Base-by-base conservation (phyloP, 192 early-diverging fungal genomes). In the Linnemannia hyalina region DNA sequence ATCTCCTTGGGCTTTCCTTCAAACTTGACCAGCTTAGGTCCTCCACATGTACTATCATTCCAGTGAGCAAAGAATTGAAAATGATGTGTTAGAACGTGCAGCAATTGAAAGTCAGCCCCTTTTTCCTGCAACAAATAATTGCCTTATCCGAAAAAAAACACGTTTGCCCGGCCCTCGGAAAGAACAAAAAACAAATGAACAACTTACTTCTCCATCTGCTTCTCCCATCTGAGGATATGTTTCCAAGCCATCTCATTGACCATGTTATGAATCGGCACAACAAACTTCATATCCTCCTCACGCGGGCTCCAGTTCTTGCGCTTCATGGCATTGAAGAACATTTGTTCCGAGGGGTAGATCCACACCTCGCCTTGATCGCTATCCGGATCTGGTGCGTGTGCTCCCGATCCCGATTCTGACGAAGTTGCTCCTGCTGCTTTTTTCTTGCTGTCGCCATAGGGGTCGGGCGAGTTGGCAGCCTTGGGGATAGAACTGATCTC, bases 281-380 rank as follows among this genome's bases (percentile, higher is more conserved):
- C 95, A 11, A 95, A 91, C n/a, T 90, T 82, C 95, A 98, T 97
- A 84, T 98, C 97, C 23, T 89, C 71, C 74, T 96, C 96, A 4
- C 91, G 75, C 1, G 97, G 94, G 70, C 92, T 78, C 96, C 96
- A 97, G 85, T 95, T 96, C 80, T 98, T 98, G 82, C 97, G 93
- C 80, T 92, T 94, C 95, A 98, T 97, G 1, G 97, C 97, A 74
- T 98, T 98, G 90, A 95, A 98, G 73, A 98, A 98, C 95, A 96
- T 96, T 88, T 97, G 96, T 83, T 98, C 96, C 29, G 95, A 96
- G 11, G 97, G 97, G 78, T 98, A 98, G 15, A 97, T 89, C 97
- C 97, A 97, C 16, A 89, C 35, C 63, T 90, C 81, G 15, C 91
- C 89, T 22, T 72, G 41, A 54, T 80, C 79, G 36, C 55, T 73